phyloP scores from a whole-genome alignment of 1,284 basidiomycete genomes.

The Ceratobasidium sp. region DNA sequence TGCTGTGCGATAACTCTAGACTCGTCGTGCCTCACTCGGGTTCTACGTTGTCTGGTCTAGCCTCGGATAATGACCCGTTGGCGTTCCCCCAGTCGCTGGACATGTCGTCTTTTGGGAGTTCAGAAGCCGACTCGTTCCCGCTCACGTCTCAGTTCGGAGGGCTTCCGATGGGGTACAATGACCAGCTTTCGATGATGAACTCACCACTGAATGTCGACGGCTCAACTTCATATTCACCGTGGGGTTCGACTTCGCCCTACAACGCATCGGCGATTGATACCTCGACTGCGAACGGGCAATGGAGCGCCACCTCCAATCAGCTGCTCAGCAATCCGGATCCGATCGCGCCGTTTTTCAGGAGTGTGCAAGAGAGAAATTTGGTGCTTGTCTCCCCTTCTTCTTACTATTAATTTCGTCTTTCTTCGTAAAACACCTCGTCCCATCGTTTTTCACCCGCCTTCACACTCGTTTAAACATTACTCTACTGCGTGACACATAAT shows the following conservation, averaged over 20 bases:
- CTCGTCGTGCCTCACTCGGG: conserved; percentile 33
- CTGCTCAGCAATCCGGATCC: conserved; percentile 50
- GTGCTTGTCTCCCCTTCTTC: conserved; percentile 49
- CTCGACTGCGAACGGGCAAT: conserved; percentile 52
- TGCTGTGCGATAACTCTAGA: neutral
- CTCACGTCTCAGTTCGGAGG: conserved; percentile 38
- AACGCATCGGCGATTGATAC: conserved; percentile 15
- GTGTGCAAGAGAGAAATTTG: conserved; percentile 59
- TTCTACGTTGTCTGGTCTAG: conserved; percentile 30
- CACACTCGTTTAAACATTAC: conserved; percentile 38
- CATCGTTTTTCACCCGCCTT: conserved; percentile 9
- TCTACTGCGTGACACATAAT: conserved; percentile 30
- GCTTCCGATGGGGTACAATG: conserved; percentile 35
- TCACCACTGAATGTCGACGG: conserved; percentile 24
- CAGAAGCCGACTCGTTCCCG: conserved; percentile 38
- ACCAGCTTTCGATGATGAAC: conserved; percentile 29
- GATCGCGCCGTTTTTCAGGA: conserved; percentile 64
- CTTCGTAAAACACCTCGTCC: conserved; percentile 7
- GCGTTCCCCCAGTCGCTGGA: conserved; percentile 28
- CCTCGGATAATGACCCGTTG: conserved; percentile 7
- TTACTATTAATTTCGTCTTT: conserved; percentile 33
- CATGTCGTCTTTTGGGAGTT: conserved; percentile 35
- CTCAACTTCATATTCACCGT: conserved; percentile 34
- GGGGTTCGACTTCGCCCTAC: conserved; percentile 32
- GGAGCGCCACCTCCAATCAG: conserved; percentile 48